Conservation (phyloP, 2,329 filamentous ascomycete species). For the Tolypocladium ophioglossoides region DNA sequence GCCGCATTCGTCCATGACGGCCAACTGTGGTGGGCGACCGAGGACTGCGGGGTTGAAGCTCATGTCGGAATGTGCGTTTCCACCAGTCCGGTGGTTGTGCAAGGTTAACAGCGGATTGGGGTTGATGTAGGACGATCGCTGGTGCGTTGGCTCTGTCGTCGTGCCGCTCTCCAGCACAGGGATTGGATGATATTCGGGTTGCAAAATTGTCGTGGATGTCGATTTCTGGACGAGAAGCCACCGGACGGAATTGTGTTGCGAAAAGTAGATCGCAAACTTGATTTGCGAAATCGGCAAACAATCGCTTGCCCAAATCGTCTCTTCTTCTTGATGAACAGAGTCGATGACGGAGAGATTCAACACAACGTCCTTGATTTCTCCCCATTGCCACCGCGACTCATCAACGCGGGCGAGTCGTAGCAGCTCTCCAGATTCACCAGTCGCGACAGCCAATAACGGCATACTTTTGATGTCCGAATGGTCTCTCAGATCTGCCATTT, state of each 20-base stretch:
- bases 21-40: constrained; percentile 48
- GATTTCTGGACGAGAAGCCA: constrained; percentile 46
- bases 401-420: constrained; percentile 43
- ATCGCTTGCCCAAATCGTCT: constrained; percentile 43
- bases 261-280: constrained; percentile 33
- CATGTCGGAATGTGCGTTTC: constrained; percentile 48
- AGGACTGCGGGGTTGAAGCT: constrained; percentile 46
- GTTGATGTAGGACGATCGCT: constrained; percentile 39
- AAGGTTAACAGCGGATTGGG: constrained; percentile 45
- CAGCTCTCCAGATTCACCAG: constrained; percentile 47
- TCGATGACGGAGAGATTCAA: constrained; percentile 37
- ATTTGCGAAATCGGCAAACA: constrained; percentile 38
- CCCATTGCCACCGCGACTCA: constrained; percentile 45
- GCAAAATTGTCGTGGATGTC: constrained; percentile 39
- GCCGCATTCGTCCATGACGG: constrained; percentile 53
- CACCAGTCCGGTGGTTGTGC: constrained; percentile 40
- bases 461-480: constrained; percentile 13
- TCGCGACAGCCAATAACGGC: constrained; percentile 33
- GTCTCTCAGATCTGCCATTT: constrained; percentile 32
- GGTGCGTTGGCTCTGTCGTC: constrained; percentile 5
- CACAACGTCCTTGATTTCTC: constrained; percentile 28
- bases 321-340: constrained; percentile 30
- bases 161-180: constrained; percentile 17
- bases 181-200: constrained; percentile 35
- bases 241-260: constrained; percentile 25